Conservation (phyloP, 2,329 filamentous ascomycete genomes). For the Neurospora sp. region DNA sequence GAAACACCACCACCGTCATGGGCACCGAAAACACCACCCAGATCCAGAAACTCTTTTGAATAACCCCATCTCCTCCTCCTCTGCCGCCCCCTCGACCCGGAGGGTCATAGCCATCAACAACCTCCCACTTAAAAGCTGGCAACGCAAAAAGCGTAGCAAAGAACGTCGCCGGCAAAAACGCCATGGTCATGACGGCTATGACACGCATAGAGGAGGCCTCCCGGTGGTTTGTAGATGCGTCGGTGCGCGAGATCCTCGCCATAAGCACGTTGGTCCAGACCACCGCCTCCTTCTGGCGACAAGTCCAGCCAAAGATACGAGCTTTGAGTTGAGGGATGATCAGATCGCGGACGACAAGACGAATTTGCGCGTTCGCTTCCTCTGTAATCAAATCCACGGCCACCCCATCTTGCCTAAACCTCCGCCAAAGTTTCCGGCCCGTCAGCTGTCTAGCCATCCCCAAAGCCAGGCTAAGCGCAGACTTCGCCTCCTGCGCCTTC, state of each 20-base stretch:
- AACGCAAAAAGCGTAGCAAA: slow-evolving; percentile 23
- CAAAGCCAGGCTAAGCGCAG: not conserved
- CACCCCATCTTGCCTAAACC: too few species aligned
- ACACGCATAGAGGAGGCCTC: slow-evolving; percentile 23
- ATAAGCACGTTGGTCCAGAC: not conserved
- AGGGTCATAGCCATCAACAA: not conserved
- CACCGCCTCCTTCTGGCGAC: not conserved
- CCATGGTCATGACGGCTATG: slow-evolving; percentile 27
- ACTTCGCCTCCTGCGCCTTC: not conserved
- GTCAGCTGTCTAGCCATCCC: not conserved
- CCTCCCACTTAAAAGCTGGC: slow-evolving; percentile 12
- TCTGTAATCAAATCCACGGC: not conserved
- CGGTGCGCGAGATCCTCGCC: not conserved
- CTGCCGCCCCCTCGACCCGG: not conserved
- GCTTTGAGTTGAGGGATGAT: not conserved
- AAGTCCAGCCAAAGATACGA: not conserved
- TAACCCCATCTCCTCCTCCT: not conserved
- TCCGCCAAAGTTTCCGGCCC: not conserved
- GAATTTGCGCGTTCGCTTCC: not conserved
- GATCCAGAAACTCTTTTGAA: not conserved
- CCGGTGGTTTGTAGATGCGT: not conserved
- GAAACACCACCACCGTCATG: not conserved
- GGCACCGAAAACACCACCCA: not conserved
- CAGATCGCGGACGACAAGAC: not conserved
- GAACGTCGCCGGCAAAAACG: slow-evolving; percentile 29